Percentiles rank a stretch among this genome's conserved stretches.
Conservation (phyloP, 2,329 filamentous ascomycete species). For the Venturia aucupariae region DNA sequence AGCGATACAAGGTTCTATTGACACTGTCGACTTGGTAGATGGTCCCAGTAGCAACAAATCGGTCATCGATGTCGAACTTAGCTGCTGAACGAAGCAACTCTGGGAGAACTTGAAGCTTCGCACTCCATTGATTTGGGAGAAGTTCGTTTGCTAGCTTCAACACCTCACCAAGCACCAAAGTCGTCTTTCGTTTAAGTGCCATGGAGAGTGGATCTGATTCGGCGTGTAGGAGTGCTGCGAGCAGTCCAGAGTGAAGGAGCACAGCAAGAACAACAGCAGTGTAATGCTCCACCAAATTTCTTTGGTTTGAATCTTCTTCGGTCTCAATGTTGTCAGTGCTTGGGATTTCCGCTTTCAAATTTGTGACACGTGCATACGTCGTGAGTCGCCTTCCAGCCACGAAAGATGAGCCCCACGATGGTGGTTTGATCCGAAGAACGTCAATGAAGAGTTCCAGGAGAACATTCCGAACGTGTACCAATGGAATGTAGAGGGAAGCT, state of each 20-base stretch:
- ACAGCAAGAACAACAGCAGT: constrained; percentile 80
- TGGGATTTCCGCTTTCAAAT: constrained; percentile 54
- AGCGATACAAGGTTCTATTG: constrained; percentile 82
- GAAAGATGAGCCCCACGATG: constrained; percentile 92
- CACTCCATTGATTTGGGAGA: constrained; percentile 72
- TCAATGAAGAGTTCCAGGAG: constrained; percentile 83
- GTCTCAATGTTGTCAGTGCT: constrained; percentile 45
- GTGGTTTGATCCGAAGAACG: constrained; percentile 78
- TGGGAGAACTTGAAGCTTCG: constrained; percentile 77
- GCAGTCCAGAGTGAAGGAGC: constrained; percentile 70
- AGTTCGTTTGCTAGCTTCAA: constrained; percentile 81
- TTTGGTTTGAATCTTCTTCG: constrained; percentile 53
- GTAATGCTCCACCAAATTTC: constrained; percentile 86
- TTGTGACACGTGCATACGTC: constrained; percentile 90
- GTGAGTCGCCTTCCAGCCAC: constrained; percentile 85
- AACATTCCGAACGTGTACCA: constrained; percentile 55
- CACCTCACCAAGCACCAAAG: constrained; percentile 81
- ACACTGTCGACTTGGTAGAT: constrained; percentile 98
- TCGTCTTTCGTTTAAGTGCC: constrained; percentile 76
- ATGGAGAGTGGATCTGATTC: constrained; percentile 60
- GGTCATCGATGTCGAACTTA: constrained; percentile 59
- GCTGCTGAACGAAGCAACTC: constrained; percentile 72
- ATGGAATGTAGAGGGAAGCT: constrained; percentile 52
- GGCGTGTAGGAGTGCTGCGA: constrained; percentile 45
- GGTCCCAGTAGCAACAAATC: constrained; percentile 76